Conservation (phyloP, 345 rosid species). For the Draba incana region DNA sequence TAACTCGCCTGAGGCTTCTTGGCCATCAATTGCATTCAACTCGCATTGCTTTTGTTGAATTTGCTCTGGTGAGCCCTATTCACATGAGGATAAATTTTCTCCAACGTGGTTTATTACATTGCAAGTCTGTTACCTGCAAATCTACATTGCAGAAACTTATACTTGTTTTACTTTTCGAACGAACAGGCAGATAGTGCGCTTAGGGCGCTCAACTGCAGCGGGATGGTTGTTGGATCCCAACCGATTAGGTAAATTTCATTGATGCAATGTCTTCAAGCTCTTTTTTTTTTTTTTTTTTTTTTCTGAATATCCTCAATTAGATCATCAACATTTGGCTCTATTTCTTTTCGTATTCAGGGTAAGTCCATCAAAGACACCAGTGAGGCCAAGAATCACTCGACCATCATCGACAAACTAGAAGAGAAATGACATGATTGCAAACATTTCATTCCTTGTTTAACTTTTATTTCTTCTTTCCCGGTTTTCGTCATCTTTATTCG, state of each 20-base stretch:
- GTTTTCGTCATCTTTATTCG: slow-evolving; percentile 38
- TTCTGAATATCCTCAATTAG: not conserved
- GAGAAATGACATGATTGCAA: slow-evolving; percentile 43
- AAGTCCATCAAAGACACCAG: slow-evolving; percentile 86
- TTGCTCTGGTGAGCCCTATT: slow-evolving; percentile 63
- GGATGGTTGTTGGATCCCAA: slow-evolving; percentile 70
- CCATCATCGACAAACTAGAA: slow-evolving; percentile 38
- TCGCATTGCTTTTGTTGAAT: slow-evolving; percentile 90
- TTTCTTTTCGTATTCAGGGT: slow-evolving; percentile 49
- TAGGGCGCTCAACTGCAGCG: slow-evolving; percentile 72
- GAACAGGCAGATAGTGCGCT: slow-evolving; percentile 86
- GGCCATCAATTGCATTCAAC: slow-evolving; percentile 87
- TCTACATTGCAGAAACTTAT: not conserved
- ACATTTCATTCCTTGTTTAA: slow-evolving; percentile 43
- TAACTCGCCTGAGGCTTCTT: slow-evolving; percentile 81
- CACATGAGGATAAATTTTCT: not conserved
- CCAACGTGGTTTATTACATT: slow-evolving; percentile 9
- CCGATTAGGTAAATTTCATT: slow-evolving; percentile 57
- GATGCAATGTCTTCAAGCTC: slow-evolving; percentile 1
- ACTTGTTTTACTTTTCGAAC: slow-evolving; percentile 17
- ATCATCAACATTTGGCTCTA: not conserved
- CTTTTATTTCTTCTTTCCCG: not conserved
- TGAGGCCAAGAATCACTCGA: slow-evolving; percentile 70
- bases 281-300: not conserved
- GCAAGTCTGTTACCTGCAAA: slow-evolving; percentile 21